Percentiles rank a stretch among this genome's conserved stretches.
Conservation (phyloP, 352 stramenopile species). For the Pythium rhizo-oryzae region DNA sequence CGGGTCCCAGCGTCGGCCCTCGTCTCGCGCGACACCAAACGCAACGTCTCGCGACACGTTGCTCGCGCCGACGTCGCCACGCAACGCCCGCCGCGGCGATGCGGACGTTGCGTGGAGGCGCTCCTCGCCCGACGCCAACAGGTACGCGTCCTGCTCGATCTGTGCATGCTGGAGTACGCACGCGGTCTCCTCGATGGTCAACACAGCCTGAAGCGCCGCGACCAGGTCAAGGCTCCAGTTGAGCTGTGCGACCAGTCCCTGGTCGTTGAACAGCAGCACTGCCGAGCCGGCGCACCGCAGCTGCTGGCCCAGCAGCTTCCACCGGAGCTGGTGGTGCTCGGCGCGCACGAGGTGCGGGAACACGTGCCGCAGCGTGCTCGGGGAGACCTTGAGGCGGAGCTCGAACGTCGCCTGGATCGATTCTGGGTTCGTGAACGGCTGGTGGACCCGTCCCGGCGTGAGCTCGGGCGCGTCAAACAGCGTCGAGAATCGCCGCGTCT, state of each 20-base stretch:
- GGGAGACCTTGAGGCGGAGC: slow-evolving; percentile 5
- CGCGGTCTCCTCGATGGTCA: slow-evolving; percentile 26
- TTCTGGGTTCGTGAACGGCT: not conserved
- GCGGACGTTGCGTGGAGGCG: not conserved
- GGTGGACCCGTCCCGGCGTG: no score
- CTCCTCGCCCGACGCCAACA: slow-evolving; percentile 5
- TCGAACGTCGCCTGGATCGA: slow-evolving; percentile 4
- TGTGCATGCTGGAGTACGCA: slow-evolving; percentile 9
- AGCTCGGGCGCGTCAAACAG: no score
- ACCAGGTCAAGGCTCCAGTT: slow-evolving; percentile 24
- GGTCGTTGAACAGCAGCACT: slow-evolving; percentile 5
- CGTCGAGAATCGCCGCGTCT: no score
- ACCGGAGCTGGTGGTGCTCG: slow-evolving; percentile 7
- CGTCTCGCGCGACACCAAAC: no score
- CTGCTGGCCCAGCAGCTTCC: slow-evolving; percentile 17
- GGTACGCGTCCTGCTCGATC: slow-evolving; percentile 9
- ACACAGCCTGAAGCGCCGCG: slow-evolving; percentile 2
- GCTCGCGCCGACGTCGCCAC: no score
- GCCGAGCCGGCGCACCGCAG: slow-evolving; percentile 5
- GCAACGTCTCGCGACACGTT: no score
- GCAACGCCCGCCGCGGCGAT: no score
- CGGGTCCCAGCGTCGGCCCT: no score
- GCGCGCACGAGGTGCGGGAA: slow-evolving; percentile 18
- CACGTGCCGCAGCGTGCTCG: slow-evolving; percentile 5
- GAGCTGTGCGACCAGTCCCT: not conserved